These are phyloP conservation scores for Mortierella sp. DNA, from an alignment of 371 early-diverging fungal genomes.

Conservation along the genomic window DNA sequence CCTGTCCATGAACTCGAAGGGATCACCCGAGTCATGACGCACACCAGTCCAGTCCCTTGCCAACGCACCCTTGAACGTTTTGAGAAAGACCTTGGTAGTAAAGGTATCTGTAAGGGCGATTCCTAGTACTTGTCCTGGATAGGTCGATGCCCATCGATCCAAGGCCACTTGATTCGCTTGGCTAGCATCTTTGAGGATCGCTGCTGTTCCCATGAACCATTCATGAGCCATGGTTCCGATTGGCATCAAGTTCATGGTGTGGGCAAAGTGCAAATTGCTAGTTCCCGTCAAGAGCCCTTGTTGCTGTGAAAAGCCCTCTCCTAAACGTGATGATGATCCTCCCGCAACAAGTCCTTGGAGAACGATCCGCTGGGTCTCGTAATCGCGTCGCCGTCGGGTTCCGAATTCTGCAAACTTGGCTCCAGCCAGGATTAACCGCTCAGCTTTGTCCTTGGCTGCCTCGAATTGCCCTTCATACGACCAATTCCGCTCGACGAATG, in stretches of 20 bases:
- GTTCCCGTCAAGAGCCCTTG: slow-evolving; percentile 69
- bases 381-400: slow-evolving; percentile 77
- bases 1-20: slow-evolving; percentile 62
- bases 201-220: slow-evolving; percentile 83
- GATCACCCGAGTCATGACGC: slow-evolving; percentile 82
- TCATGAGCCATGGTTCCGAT: slow-evolving; percentile 86
- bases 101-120: slow-evolving; percentile 84
- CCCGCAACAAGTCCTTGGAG: slow-evolving; percentile 58
- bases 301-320: background rate
- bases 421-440: slow-evolving; percentile 61
- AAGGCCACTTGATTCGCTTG: slow-evolving; percentile 72
- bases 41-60: slow-evolving; percentile 69
- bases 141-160: slow-evolving; percentile 70
- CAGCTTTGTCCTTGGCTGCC: slow-evolving; percentile 61
- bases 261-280: slow-evolving; percentile 80
- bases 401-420: slow-evolving; percentile 85
- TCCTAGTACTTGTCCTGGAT: slow-evolving; percentile 62
- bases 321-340: slow-evolving; percentile 5
- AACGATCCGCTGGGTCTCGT: slow-evolving; percentile 74
- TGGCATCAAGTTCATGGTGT: slow-evolving; percentile 65
- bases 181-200: slow-evolving; percentile 66
- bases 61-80: slow-evolving; percentile 64
- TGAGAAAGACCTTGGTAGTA: slow-evolving; percentile 71
- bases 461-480: slow-evolving; percentile 70
- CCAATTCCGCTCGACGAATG: slow-evolving; percentile 79